These are phyloP conservation scores for Neurospora hispaniola DNA, from an alignment of 495 filamentous ascomycete genomes.

Conservation along the genomic window DNA sequence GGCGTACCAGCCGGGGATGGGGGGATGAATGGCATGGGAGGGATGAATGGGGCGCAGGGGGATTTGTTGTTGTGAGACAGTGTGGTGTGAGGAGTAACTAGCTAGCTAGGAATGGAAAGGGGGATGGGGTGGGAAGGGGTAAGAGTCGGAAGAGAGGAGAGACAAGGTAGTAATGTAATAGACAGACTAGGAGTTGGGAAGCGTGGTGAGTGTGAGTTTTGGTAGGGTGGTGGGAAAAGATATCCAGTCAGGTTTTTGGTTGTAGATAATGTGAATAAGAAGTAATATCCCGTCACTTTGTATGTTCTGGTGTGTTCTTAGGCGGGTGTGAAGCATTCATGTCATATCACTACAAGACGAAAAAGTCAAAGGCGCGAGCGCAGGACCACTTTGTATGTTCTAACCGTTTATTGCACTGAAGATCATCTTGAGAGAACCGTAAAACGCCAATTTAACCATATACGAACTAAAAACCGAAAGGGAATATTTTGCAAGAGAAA, in stretches of 20 bases:
- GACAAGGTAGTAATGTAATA: neutral
- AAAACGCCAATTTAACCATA: neutral
- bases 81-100: too few species aligned
- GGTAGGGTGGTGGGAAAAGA: neutral
- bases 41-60: slow-evolving; percentile 18
- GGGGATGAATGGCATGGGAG: slow-evolving; percentile 27
- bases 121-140: neutral
- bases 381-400: neutral
- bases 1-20: slow-evolving; percentile 43
- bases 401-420: neutral
- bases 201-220: neutral
- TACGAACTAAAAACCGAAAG: neutral
- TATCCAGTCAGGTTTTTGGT: neutral
- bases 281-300: neutral
- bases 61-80: slow-evolving; percentile 44
- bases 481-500: neutral
- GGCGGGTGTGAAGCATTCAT: too few species aligned
- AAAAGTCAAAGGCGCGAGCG: neutral
- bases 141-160: neutral
- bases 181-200: neutral
- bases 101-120: neutral
- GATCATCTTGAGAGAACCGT: neutral
- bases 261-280: neutral
- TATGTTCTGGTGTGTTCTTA: neutral
- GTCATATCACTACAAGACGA: too few species aligned